A percentile compares a stretch with the other conserved stretches of the same genome.
These are phyloP conservation scores for Pythium periplocum DNA, from an alignment of 352 stramenopile genomes.

Conservation along the genomic window DNA sequence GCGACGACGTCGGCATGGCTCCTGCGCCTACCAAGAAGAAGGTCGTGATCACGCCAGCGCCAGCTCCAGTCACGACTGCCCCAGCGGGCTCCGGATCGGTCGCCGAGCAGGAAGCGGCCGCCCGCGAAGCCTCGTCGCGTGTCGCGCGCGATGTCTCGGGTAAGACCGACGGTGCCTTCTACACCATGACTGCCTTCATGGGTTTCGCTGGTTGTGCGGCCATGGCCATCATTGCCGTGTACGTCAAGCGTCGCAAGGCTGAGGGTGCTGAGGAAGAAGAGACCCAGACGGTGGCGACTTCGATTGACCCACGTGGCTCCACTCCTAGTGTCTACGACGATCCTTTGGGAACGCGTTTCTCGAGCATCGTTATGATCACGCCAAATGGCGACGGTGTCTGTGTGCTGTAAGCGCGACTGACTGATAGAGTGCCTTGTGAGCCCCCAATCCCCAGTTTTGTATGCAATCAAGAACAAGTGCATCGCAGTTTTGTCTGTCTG, in stretches of 20 bases:
- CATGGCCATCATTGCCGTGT: constrained; percentile 49
- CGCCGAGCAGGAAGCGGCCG: constrained; percentile 22
- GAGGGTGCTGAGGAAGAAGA: constrained; percentile 19
- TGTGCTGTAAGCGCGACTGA: constrained; percentile 39
- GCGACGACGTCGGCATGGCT: constrained; percentile 5
- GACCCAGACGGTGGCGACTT: constrained; percentile 27
- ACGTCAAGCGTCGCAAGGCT: constrained; percentile 39
- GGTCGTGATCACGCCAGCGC: background rate
- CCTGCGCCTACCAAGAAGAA: background rate
- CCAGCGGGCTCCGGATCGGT: background rate
- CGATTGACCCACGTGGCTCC: constrained; percentile 34
- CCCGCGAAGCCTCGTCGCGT: constrained; percentile 42
- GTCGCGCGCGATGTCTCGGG: constrained; percentile 30
- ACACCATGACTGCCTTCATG: constrained; percentile 13
- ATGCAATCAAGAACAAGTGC: background rate
- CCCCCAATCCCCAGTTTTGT: background rate
- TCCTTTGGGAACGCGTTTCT: constrained; percentile 69
- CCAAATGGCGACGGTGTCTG: constrained; percentile 76
- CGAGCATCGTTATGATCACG: constrained; percentile 86
- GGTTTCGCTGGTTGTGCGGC: constrained; percentile 29
- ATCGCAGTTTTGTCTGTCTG: background rate
- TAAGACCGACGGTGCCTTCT: constrained; percentile 1
- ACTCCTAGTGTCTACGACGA: constrained; percentile 69
- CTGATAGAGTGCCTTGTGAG: too few species aligned
- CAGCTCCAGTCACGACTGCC: background rate